These are phyloP conservation scores for Rhodotorula graminis DNA, from an alignment of 768 basidiomycete genomes.

Conservation along the genomic window DNA sequence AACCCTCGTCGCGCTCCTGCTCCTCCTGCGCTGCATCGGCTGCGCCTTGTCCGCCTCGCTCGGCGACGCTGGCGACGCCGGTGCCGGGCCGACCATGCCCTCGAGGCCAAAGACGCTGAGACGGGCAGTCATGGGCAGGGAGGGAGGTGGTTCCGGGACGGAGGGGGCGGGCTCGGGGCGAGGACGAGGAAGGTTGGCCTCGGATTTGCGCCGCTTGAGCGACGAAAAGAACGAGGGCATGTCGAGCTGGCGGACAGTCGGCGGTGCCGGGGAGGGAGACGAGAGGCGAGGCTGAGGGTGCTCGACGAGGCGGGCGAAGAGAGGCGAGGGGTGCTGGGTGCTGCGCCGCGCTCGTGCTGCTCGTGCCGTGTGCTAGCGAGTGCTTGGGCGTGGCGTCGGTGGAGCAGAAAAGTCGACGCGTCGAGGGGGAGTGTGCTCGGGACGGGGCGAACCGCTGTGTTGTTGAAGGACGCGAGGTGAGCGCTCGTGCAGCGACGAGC, in stretches of 20 bases:
- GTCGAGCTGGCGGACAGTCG: not conserved
- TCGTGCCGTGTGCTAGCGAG: too few species aligned
- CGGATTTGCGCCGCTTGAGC: conserved; percentile 20
- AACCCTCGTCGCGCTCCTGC: not conserved
- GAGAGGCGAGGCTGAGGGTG: not conserved
- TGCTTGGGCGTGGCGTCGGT: too few species aligned
- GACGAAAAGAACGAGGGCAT: conserved; percentile 10
- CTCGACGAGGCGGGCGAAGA: too few species aligned
- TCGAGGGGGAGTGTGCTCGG: too few species aligned
- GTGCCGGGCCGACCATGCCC: not conserved
- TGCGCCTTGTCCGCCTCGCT: not conserved
- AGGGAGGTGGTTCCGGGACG: not conserved
- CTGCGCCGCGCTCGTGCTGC: too few species aligned
- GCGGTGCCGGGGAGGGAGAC: not conserved
- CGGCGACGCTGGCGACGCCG: not conserved
- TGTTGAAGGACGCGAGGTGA: too few species aligned
- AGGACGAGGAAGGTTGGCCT: conserved; percentile 10
- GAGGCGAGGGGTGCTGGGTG: too few species aligned
- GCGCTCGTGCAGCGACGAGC: too few species aligned
- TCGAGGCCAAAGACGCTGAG: conserved; percentile 5
- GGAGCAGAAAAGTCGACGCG: too few species aligned
- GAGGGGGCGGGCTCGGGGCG: too few species aligned
- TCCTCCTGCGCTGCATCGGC: not conserved
- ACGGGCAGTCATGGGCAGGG: not conserved
- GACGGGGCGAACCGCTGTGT: too few species aligned